Base-by-base conservation (phyloP, 306 rosid species). In the Senna siamea region DNA sequence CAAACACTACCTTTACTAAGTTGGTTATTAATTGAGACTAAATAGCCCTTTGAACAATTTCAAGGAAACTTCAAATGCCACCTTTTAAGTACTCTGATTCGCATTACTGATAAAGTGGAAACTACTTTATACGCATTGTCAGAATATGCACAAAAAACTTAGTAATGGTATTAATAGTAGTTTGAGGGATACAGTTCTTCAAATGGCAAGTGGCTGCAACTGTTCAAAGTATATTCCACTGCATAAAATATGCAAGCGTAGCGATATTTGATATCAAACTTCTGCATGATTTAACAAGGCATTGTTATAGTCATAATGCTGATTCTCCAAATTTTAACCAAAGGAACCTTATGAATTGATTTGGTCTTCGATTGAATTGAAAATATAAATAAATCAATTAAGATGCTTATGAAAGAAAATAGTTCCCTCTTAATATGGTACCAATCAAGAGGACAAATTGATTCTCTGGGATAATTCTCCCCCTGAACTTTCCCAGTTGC, bases 381-480 rank as follows among this genome's bases (percentile, higher is more conserved):
- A 6, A 56, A 23, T 12, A 26, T 2, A 23, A 56, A 26, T 26
- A 26, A 26, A 26, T 56, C 2, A 26, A 13, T 55, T 55, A 3
- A 56, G 2, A 56, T 26, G 18, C 38, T 56, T n/a, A n/a, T n/a
- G n/a, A n/a, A n/a, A n/a, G n/a, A n/a, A n/a, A n/a, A n/a, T n/a
- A n/a, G n/a, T n/a, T n/a, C n/a, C n/a, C n/a, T n/a, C n/a, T n/a
- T n/a, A n/a, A n/a, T 26, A 30, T 26, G 20, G 41, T 58, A 7
- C 20, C 64, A 28, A 14, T 26, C n/a, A 58, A 30, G 20, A 7
- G 12, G 5, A 28, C 6, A 8, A 58, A 11, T 58, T 58, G 64
- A 58, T 28, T 26, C 41, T 30, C 41, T 57, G 63, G 40, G 63
- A 57, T 57, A 18, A 14, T 57, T 28, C 63, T 57, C 38, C 10